phyloP scores from a whole-genome alignment of 768 basidiomycete species.

The Pleurotus ostreatus region DNA sequence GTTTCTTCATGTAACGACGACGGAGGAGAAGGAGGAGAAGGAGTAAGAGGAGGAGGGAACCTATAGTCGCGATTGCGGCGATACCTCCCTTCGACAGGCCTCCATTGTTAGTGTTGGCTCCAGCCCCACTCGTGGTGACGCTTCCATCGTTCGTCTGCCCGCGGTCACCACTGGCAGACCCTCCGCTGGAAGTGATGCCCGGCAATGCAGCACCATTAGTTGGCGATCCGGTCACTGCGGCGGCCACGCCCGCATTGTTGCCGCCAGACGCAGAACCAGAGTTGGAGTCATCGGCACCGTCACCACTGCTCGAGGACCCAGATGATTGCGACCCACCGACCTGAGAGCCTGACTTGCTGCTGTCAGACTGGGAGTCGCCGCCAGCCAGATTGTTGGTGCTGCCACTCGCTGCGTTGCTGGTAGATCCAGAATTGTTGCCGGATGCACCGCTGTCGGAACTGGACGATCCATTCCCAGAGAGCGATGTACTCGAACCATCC shows the following conservation, averaged over 20 bases:
- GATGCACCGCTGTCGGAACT: background rate
- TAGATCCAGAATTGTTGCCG: background rate
- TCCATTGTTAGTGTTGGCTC: slow-evolving; percentile 8
- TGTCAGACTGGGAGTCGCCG: slow-evolving; percentile 6
- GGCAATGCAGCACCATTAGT: background rate
- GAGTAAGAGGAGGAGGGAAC: slow-evolving; percentile 25
- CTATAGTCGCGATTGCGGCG: slow-evolving; percentile 35
- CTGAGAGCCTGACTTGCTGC: background rate
- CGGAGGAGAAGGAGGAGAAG: slow-evolving; percentile 42
- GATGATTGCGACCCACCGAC: background rate
- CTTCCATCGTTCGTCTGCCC: background rate
- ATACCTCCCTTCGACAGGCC: slow-evolving; percentile 38
- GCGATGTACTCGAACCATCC: background rate
- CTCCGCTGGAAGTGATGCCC: background rate
- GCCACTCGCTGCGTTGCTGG: background rate
- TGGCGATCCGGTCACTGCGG: background rate
- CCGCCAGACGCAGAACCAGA: background rate
- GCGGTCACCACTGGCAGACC: background rate
- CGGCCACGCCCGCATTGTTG: background rate
- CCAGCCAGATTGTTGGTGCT: slow-evolving; percentile 3
- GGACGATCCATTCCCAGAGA: background rate
- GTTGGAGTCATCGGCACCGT: slow-evolving; percentile 5
- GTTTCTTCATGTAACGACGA: slow-evolving; percentile 37
- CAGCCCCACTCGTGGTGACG: slow-evolving; percentile 4
- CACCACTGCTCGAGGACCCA: slow-evolving; percentile 1